These are phyloP conservation scores for Termitomyces sp. DNA, from an alignment of 768 basidiomycete species.

Conservation along the genomic window DNA sequence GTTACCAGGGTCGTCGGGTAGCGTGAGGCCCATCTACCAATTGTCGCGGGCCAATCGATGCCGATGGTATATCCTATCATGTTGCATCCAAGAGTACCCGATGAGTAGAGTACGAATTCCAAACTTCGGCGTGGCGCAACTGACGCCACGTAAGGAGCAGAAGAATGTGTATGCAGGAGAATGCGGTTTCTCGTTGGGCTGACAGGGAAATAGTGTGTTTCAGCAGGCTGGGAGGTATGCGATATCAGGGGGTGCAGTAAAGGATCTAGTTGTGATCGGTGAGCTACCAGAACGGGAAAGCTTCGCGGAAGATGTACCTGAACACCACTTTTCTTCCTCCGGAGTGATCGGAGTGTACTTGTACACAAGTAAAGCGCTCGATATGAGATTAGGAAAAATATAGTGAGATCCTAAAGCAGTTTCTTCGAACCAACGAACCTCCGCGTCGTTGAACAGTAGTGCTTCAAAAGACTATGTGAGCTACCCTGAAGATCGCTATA, in stretches of 20 bases:
- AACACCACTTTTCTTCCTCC: constrained; percentile 21
- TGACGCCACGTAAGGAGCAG: constrained; percentile 61
- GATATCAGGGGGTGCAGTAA: constrained; percentile 62
- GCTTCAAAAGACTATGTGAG: constrained; percentile 24
- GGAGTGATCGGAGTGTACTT: constrained; percentile 33
- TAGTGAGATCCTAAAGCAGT: constrained; percentile 37
- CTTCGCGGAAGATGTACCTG: constrained; percentile 21
- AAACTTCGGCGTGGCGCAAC: constrained; percentile 30
- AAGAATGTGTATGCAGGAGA: constrained; percentile 63
- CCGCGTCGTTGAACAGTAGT: constrained; percentile 27
- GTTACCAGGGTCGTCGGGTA: constrained; percentile 68
- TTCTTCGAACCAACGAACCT: constrained; percentile 27
- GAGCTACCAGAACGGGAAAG: constrained; percentile 1
- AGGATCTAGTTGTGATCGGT: constrained; percentile 30
- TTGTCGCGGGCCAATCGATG: constrained; percentile 65
- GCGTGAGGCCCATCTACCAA: constrained; percentile 67
- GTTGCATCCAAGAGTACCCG: constrained; percentile 45
- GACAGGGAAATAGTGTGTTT: constrained; percentile 67
- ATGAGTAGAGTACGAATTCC: constrained; percentile 54
- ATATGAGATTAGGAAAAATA: constrained; percentile 49
- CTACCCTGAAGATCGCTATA: constrained; percentile 4
- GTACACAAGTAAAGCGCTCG: constrained; percentile 64
- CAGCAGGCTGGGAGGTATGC: constrained; percentile 52
- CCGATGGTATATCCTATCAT: constrained; percentile 40
- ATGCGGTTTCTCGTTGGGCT: constrained; percentile 28